Evolutionary conservation across 805 yeast species (phyloP).

Genomic region (Yarrowia sp.): DNA sequence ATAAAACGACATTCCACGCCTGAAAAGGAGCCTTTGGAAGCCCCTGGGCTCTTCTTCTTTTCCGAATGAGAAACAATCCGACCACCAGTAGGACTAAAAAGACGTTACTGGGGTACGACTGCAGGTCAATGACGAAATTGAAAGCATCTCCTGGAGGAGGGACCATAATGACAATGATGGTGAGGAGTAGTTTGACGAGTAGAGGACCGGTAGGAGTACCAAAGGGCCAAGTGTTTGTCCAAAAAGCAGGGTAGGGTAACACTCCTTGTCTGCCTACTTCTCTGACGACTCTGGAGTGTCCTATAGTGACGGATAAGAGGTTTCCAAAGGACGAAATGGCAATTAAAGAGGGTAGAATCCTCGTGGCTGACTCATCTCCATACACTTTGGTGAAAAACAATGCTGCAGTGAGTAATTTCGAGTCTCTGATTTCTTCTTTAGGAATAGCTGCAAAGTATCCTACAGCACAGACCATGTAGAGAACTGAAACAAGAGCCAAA

Average conservation of each 20-base stretch:
- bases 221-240: slow-evolving; percentile 57
- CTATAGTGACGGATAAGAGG: not conserved
- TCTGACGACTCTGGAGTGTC: slow-evolving; percentile 11
- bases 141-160: slow-evolving; percentile 26
- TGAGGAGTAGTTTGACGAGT: slow-evolving; percentile 66
- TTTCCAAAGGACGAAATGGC: slow-evolving; percentile 17
- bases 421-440: slow-evolving; percentile 11
- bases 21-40: not conserved
- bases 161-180: not conserved
- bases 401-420: slow-evolving; percentile 1
- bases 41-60: not conserved
- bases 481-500: not conserved
- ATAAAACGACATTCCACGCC: not conserved
- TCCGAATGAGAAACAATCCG: slow-evolving; percentile 34
- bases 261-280: slow-evolving; percentile 15
- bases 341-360: not conserved
- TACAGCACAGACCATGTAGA: not conserved
- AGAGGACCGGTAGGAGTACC: slow-evolving; percentile 97
- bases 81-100: slow-evolving; percentile 12
- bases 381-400: slow-evolving; percentile 3
- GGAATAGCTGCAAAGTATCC: slow-evolving; percentile 8
- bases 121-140: slow-evolving; percentile 30
- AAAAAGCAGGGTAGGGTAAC: slow-evolving; percentile 9
- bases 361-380: not conserved
- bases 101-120: slow-evolving; percentile 10